Evolutionary conservation across 305 asterid species (phyloP).

Genomic region (Nicotiana rustica): DNA sequence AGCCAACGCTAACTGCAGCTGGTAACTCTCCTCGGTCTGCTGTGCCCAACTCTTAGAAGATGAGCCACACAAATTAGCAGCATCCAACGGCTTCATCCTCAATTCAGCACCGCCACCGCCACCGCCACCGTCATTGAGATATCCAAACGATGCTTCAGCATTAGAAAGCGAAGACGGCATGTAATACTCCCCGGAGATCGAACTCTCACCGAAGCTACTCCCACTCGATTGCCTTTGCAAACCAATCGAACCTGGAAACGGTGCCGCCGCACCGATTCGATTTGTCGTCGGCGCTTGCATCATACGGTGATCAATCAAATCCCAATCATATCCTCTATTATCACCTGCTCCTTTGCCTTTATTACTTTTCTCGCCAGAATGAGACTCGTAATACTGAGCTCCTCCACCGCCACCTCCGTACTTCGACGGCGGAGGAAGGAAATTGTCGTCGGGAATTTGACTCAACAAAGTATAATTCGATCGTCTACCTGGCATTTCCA

Average conservation of each 20-base stretch:
- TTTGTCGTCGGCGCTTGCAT: constrained; percentile 49
- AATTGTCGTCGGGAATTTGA: constrained; percentile 74
- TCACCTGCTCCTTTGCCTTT: constrained; percentile 43
- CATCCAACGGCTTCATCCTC: constrained; percentile 60
- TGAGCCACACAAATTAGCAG: constrained; percentile 47
- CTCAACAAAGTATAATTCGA: constrained; percentile 71
- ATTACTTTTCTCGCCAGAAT: constrained; percentile 65
- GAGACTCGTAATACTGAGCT: constrained; percentile 58
- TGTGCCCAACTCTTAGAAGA: constrained; percentile 96
- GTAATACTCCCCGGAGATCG: constrained; percentile 84
- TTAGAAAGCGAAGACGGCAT: constrained; percentile 64
- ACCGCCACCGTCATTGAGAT: constrained; percentile 54
- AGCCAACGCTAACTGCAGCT: constrained; percentile 92
- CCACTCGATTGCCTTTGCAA: constrained; percentile 95
- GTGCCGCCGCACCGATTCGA: constrained; percentile 57
- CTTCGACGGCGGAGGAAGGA: constrained; percentile 55
- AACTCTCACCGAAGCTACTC: constrained; percentile 94
- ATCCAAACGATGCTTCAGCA: constrained; percentile 52
- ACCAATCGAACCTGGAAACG: constrained; percentile 63
- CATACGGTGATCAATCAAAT: constrained; percentile 65
- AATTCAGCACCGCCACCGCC: constrained; percentile 54
- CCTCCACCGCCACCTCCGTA: constrained; percentile 50
- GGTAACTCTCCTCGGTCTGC: constrained; percentile 98
- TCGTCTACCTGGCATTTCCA: constrained; percentile 83
- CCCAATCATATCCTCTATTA: constrained; percentile 70